These are phyloP conservation scores for Lunularia cruciata DNA, from an alignment of 225 moss, liverwort and hornwort genomes.

Conservation along the genomic window DNA sequence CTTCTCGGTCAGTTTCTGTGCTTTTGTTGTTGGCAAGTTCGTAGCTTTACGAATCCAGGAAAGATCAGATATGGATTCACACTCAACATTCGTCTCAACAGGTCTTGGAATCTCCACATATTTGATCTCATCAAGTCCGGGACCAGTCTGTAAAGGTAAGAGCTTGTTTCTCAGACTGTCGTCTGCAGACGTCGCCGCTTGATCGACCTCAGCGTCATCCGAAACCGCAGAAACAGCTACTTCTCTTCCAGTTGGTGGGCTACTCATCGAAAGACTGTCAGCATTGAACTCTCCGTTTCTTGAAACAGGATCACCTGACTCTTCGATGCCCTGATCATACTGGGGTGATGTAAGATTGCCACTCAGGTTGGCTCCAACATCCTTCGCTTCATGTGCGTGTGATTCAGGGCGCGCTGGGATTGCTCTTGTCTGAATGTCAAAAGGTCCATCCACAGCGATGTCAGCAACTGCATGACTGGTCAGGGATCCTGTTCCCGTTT, in stretches of 20 bases:
- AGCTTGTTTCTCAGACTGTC: background rate
- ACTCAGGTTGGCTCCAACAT: background rate
- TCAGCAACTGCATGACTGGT: background rate
- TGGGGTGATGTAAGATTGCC: background rate
- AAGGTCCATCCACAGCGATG: background rate
- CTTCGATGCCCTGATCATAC: background rate
- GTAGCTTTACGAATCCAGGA: conserved; percentile 37
- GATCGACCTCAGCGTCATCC: background rate
- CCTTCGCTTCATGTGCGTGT: too few species aligned
- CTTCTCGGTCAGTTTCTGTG: conserved; percentile 23
- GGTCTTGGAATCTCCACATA: conserved; percentile 12
- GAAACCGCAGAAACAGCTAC: background rate
- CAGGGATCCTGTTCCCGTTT: background rate
- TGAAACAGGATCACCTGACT: too few species aligned
- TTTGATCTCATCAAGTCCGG: background rate
- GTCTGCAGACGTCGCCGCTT: background rate
- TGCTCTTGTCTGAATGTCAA: background rate
- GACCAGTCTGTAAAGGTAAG: background rate
- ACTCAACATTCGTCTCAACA: conserved; percentile 12
- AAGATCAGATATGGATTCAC: conserved; percentile 1
- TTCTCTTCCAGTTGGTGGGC: background rate
- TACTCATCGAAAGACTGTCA: background rate
- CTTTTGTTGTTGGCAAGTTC: conserved; percentile 13
- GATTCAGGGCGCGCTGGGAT: too few species aligned
- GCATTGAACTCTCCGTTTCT: background rate